Evolutionary conservation across 306 rosid genomes (phyloP).

Genomic region (Vigna unguiculata): DNA sequence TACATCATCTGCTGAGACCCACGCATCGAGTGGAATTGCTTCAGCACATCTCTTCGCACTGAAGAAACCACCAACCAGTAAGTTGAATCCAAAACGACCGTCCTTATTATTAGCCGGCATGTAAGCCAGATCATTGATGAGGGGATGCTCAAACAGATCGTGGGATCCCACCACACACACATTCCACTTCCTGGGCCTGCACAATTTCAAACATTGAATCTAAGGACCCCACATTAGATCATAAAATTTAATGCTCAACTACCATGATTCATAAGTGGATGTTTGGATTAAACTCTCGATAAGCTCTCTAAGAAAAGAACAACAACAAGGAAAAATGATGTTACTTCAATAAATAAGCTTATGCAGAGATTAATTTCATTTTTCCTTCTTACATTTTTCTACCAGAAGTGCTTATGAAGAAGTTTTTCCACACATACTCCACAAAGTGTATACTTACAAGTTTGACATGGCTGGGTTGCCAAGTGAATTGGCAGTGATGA

Average conservation of each 20-base stretch:
- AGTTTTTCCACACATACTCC: no score
- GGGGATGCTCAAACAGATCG: conserved; percentile 97
- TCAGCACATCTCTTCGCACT: conserved; percentile 90
- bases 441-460: conserved; percentile 62
- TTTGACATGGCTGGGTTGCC: conserved; percentile 80
- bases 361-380: no score
- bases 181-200: conserved; percentile 99
- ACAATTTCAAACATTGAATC: conserved; percentile 36
- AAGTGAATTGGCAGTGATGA: conserved; percentile 73
- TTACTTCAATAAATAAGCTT: no score
- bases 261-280: background rate
- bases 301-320: no score
- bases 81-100: conserved; percentile 86
- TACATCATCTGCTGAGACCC: conserved; percentile 88
- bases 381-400: no score
- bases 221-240: background rate
- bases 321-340: no score
- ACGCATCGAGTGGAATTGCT: conserved; percentile 94
- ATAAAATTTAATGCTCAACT: background rate
- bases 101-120: conserved; percentile 87
- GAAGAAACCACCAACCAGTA: conserved; percentile 95
- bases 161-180: conserved; percentile 92
- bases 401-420: no score
- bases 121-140: conserved; percentile 96
- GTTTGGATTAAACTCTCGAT: no score